Evolutionary conservation across 169 alveolate species (phyloP), one percentile per base, ranked within the genome.

Genomic region (Eimeria praecox): DNA sequence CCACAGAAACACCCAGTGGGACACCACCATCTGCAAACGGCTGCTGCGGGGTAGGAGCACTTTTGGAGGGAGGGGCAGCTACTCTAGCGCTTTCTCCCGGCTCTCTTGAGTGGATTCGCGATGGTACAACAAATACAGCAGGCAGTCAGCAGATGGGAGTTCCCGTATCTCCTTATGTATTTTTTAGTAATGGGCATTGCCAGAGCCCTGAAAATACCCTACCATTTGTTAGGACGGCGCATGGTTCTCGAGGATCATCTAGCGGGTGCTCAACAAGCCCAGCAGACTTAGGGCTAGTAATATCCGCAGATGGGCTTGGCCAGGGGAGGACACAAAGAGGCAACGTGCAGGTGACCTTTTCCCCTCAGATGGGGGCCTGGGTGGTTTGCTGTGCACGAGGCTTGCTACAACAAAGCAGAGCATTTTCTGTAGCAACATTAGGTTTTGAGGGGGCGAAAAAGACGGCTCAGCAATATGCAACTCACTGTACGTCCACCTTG

Each of bases 331-430:
- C 56, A 0, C 91, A 83, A 49, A 52, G 75, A 9, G 91, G 91
- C 24, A 83, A 83, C 49, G 91, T 83, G 38, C 91, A 83, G 73
- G 91, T 83, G 71, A 83, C 91, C 42, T 83, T 83, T n/a, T 83
- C 91, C 66, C 91, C 91, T 18, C 91, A 83, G 75, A 52, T 83
- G 91, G 91, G 91, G 35, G 91, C 91, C 24, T 83, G 91, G 91
- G 91, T 83, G 44, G 91, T 83, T 83, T 83, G 91, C 75, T 83
- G 91, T 35, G 91, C 91, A 16, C 71, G 91, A 35, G 91, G 91
- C 24, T 54, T 83, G 91, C 71, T 83, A 54, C 91, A 83, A 8
- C 91, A 83, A 54, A 83, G 91, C 91, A 83, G 91, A 27, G 91
- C 91, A 9, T 83, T 83, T 54, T 83, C 91, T 1, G 91, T 83